These are phyloP conservation scores for Lactifluus hygrophoroides DNA, from an alignment of 768 basidiomycete genomes.

Conservation along the genomic window DNA sequence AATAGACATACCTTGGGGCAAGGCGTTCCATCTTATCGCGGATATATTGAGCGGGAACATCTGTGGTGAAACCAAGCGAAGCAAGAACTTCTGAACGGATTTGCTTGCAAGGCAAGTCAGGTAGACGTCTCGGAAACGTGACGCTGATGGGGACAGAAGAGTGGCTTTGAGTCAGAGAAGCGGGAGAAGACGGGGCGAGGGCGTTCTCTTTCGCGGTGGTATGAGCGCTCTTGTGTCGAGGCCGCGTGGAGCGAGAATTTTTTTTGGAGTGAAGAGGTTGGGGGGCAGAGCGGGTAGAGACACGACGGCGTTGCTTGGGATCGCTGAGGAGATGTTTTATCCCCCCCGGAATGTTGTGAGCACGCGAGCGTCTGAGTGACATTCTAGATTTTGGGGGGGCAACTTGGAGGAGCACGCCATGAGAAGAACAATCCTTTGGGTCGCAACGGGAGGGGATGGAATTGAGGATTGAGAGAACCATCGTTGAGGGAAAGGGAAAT, in stretches of 20 bases:
- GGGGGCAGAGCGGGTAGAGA: not conserved
- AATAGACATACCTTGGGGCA: not conserved
- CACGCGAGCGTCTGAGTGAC: slow-evolving; percentile 1
- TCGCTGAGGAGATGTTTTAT: slow-evolving; percentile 14
- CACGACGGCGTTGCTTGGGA: slow-evolving; percentile 8
- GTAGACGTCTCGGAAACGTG: slow-evolving; percentile 2
- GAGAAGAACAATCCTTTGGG: not conserved
- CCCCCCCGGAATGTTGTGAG: slow-evolving; percentile 13
- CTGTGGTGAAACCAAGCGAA: slow-evolving; percentile 2
- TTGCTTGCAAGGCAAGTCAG: slow-evolving; percentile 2
- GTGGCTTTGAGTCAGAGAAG: not conserved
- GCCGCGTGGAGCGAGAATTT: not conserved
- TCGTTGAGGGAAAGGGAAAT: not conserved
- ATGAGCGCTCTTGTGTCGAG: not conserved
- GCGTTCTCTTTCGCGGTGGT: not conserved
- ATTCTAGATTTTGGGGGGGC: not conserved
- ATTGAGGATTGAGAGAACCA: slow-evolving; percentile 15
- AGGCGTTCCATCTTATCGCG: slow-evolving; percentile 8
- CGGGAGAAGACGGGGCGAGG: not conserved
- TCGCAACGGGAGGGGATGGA: not conserved
- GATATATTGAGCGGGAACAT: slow-evolving; percentile 7
- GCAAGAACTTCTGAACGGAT: slow-evolving; percentile 8
- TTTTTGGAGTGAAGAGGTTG: not conserved
- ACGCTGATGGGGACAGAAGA: not conserved
- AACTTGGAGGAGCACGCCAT: not conserved